phyloP scores from a whole-genome alignment of 2,329 filamentous ascomycete species.

The Hymenoscyphus scutula region DNA sequence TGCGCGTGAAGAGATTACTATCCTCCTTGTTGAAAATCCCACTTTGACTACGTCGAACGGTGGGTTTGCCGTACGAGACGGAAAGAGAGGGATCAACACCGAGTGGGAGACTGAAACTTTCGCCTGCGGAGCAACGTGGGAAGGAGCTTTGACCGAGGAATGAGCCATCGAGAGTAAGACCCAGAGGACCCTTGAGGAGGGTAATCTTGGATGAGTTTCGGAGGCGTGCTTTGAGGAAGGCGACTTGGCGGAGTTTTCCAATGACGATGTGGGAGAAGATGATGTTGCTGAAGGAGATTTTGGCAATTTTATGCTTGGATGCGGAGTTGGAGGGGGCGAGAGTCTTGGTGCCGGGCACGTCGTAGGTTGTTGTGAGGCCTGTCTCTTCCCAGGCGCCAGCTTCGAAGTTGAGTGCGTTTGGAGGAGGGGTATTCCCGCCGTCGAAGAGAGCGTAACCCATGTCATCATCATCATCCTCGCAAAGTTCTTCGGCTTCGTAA shows the following conservation, averaged over 20 bases:
- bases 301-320: slow-evolving; percentile 59
- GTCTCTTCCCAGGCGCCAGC: slow-evolving; percentile 57
- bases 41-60: slow-evolving; percentile 49
- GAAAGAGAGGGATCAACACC: slow-evolving; percentile 59
- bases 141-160: slow-evolving; percentile 58
- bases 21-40: slow-evolving; percentile 55
- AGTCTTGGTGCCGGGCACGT: slow-evolving; percentile 57
- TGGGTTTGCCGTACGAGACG: slow-evolving; percentile 55
- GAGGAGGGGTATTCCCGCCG: neutral
- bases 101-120: slow-evolving; percentile 51
- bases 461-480: slow-evolving; percentile 17
- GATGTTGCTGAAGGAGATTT: slow-evolving; percentile 50
- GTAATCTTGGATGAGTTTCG: slow-evolving; percentile 55
- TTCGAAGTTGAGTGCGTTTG: slow-evolving; percentile 42
- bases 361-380: slow-evolving; percentile 58
- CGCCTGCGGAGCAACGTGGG: slow-evolving; percentile 54
- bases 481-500: neutral
- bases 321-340: slow-evolving; percentile 49
- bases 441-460: slow-evolving; percentile 14
- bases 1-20: slow-evolving; percentile 49
- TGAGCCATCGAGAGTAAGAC: slow-evolving; percentile 60
- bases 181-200: slow-evolving; percentile 52
- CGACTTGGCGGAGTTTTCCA: slow-evolving; percentile 58
- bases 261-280: slow-evolving; percentile 57
- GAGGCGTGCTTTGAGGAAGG: slow-evolving; percentile 58